Evolutionary conservation across 148 eudicot species (phyloP).

Genomic region (Rhododendron ferrugineum): DNA sequence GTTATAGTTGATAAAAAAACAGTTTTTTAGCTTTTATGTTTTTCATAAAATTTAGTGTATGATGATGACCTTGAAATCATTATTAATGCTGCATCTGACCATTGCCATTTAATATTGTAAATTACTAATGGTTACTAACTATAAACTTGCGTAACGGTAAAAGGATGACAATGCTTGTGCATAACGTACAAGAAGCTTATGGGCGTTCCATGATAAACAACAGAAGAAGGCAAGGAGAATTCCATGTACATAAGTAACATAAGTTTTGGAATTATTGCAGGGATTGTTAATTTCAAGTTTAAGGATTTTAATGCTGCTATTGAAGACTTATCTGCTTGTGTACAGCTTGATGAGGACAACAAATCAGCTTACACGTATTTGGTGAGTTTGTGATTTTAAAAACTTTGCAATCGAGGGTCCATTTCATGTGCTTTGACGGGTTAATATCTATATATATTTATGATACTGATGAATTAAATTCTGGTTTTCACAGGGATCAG

Average conservation of each 20-base stretch:
- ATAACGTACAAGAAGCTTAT: not conserved
- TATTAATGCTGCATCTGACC: not conserved
- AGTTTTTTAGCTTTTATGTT: not conserved
- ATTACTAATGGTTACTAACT: not conserved
- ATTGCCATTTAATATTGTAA: not conserved
- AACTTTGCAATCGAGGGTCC: not conserved
- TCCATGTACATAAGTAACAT: not conserved
- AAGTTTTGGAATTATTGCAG: slow-evolving; percentile 35
- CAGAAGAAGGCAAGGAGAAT: not conserved
- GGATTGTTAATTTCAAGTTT: slow-evolving; percentile 89
- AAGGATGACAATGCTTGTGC: slow-evolving; percentile 6
- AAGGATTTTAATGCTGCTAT: slow-evolving; percentile 88
- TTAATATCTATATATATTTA: not conserved
- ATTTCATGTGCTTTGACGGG: not conserved
- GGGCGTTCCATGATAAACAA: not conserved
- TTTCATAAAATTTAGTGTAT: not conserved
- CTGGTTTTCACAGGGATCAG: slow-evolving; percentile 55
- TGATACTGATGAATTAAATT: not conserved
- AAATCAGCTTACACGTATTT: slow-evolving; percentile 90
- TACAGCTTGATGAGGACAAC: slow-evolving; percentile 60
- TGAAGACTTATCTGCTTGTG: slow-evolving; percentile 79
- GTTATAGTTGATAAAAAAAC: not conserved
- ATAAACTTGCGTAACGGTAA: not conserved
- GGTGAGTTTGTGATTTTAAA: slow-evolving; percentile 37
- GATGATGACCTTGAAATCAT: not conserved